Conservation (phyloP, 2,329 filamentous ascomycete species). For the Pseudovirgaria hyperparasitica region DNA sequence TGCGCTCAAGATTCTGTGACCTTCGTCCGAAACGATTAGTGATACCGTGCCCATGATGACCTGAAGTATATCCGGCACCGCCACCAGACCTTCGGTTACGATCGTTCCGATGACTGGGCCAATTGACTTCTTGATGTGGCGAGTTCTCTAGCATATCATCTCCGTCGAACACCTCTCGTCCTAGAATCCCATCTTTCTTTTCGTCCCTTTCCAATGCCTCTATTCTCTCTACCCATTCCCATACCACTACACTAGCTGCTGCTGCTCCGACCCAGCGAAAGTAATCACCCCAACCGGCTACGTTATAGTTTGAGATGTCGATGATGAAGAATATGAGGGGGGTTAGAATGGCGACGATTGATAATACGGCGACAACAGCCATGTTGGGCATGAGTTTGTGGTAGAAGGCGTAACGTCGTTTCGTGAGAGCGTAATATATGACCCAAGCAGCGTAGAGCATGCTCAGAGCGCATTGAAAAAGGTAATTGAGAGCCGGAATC, state of each 20-base stretch:
- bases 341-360: constrained; percentile 69
- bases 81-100: constrained; percentile 20
- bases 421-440: constrained; percentile 84
- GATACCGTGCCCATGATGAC: constrained; percentile 12
- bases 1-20: constrained; percentile 10
- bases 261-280: constrained; percentile 93
- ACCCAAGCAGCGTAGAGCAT: constrained; percentile 88
- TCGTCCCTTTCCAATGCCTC: constrained; percentile 86
- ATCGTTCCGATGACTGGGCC: constrained; percentile 22
- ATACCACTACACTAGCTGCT: constrained; percentile 89
- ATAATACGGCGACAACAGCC: constrained; percentile 64
- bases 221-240: constrained; percentile 96
- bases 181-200: constrained; percentile 84
- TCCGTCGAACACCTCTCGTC: constrained; percentile 82
- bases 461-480: constrained; percentile 78
- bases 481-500: constrained; percentile 78
- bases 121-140: constrained; percentile 44
- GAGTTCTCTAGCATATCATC: constrained; percentile 77
- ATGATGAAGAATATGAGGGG: constrained; percentile 89
- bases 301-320: constrained; percentile 73
- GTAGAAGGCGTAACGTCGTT: constrained; percentile 82
- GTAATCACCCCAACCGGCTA: constrained; percentile 89
- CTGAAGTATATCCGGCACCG: constrained; percentile 13
- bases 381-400: constrained; percentile 87
- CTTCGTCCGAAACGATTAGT: constrained; percentile 15